These are phyloP conservation scores for Microbotryomycetes sp. DNA, from an alignment of 1,284 basidiomycete genomes.

Conservation along the genomic window DNA sequence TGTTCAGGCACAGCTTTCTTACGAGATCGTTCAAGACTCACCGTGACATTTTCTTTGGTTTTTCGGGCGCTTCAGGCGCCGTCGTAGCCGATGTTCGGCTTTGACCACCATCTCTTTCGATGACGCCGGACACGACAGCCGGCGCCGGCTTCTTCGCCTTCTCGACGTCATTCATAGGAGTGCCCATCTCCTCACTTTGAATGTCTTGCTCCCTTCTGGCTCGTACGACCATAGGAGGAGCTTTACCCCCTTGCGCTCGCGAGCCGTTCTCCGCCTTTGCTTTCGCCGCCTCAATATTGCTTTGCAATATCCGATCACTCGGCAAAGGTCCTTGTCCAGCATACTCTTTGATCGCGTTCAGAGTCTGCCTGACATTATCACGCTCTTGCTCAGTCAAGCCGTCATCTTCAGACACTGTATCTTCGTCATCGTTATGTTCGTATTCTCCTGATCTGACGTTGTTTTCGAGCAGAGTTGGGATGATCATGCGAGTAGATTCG, in stretches of 20 bases:
- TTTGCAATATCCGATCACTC: slow-evolving; percentile 9
- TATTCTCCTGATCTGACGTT: not conserved
- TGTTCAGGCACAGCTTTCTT: not conserved
- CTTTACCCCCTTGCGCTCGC: not conserved
- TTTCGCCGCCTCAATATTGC: slow-evolving; percentile 3
- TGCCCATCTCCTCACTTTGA: not conserved
- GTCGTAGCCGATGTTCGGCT: not conserved
- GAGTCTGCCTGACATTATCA: slow-evolving; percentile 7
- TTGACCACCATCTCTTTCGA: not conserved
- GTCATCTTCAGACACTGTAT: slow-evolving; percentile 9
- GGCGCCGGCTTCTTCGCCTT: not conserved
- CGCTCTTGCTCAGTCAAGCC: slow-evolving; percentile 1
- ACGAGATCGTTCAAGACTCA: not conserved
- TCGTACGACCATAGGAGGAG: slow-evolving; percentile 3
- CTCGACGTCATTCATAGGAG: not conserved
- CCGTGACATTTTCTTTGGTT: slow-evolving; percentile 27
- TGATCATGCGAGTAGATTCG: slow-evolving; percentile 29
- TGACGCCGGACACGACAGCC: not conserved
- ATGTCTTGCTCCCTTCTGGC: not conserved
- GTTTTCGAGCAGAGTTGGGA: slow-evolving; percentile 20
- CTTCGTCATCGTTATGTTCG: slow-evolving; percentile 1
- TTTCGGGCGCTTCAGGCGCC: not conserved
- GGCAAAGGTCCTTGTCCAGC: not conserved
- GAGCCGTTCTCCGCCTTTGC: not conserved
- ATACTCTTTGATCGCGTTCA: slow-evolving; percentile 14